phyloP scores from a whole-genome alignment of 257 asterid genomes.

The Fraxinus excelsior region DNA sequence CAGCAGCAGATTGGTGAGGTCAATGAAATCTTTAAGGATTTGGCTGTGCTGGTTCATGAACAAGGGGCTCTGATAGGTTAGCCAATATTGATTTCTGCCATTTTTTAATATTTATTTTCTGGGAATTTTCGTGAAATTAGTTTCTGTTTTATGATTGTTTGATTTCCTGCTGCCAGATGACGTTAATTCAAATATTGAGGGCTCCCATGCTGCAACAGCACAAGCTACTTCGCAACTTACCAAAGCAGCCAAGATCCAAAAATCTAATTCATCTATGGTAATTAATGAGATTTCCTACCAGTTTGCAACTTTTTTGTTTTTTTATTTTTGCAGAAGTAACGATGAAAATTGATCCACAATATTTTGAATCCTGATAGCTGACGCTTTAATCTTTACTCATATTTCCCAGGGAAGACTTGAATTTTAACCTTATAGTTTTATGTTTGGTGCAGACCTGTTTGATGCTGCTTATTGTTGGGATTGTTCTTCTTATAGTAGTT shows the following conservation, averaged over 20 bases:
- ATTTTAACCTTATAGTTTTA: not conserved
- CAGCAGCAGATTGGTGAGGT: constrained; percentile 60
- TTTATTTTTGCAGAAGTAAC: not conserved
- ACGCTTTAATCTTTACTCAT: not conserved
- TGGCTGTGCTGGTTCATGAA: constrained; percentile 52
- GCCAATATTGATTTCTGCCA: constrained; percentile 7
- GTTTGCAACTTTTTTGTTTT: not conserved
- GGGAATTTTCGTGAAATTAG: not conserved
- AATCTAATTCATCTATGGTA: constrained; percentile 58
- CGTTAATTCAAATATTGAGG: constrained; percentile 47
- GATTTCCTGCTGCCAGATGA: constrained; percentile 41
- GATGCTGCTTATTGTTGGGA: constrained; percentile 51
- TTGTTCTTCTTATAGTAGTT: constrained; percentile 49
- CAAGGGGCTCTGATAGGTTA: constrained; percentile 65
- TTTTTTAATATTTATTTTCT: not conserved
- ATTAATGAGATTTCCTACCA: not conserved
- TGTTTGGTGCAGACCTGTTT: constrained; percentile 53
- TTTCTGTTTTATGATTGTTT: not conserved
- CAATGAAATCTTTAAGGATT: constrained; percentile 56
- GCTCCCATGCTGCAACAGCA: constrained; percentile 46
- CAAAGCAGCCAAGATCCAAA: constrained; percentile 55
- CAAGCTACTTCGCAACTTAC: constrained; percentile 47
- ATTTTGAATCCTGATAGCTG: not conserved
- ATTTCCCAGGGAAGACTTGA: not conserved
- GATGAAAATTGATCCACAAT: not conserved